These are phyloP conservation scores for Furcasterigmium furcatum DNA, from an alignment of 2,329 filamentous ascomycete species.

Conservation along the genomic window DNA sequence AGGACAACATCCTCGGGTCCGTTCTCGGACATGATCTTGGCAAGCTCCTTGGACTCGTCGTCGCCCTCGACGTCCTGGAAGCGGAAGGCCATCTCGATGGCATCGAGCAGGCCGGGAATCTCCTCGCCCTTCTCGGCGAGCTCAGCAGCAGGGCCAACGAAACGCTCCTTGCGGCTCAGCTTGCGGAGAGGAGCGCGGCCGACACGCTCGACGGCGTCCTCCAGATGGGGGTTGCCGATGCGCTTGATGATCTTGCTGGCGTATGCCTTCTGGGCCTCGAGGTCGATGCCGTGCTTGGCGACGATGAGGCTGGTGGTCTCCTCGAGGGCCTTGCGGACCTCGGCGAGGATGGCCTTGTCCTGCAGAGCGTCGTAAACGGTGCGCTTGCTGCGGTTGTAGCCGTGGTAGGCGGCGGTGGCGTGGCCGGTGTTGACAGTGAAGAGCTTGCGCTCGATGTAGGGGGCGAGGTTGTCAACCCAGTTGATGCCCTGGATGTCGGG, in stretches of 20 bases:
- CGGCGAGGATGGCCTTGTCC: slow-evolving; percentile 73
- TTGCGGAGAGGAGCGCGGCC: slow-evolving; percentile 93
- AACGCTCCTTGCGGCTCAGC: slow-evolving; percentile 90
- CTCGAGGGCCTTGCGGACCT: slow-evolving; percentile 75
- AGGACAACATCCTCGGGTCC: slow-evolving; percentile 71
- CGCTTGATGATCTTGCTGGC: slow-evolving; percentile 88
- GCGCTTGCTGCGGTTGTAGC: slow-evolving; percentile 79
- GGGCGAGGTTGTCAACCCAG: slow-evolving; percentile 87
- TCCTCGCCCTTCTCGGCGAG: slow-evolving; percentile 77
- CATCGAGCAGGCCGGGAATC: slow-evolving; percentile 71
- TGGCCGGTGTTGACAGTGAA: slow-evolving; percentile 99
- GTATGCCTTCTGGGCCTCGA: slow-evolving; percentile 77
- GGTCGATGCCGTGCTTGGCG: slow-evolving; percentile 77
- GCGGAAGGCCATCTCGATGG: slow-evolving; percentile 86
- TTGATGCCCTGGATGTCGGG: slow-evolving; percentile 84
- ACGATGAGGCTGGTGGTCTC: slow-evolving; percentile 88
- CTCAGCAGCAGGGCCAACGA: slow-evolving; percentile 87
- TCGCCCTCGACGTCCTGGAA: slow-evolving; percentile 95
- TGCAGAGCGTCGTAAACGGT: slow-evolving; percentile 87
- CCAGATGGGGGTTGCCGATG: slow-evolving; percentile 89
- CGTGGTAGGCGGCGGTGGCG: slow-evolving; percentile 93
- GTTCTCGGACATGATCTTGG: slow-evolving; percentile 77
- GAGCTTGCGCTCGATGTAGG: slow-evolving; percentile 98
- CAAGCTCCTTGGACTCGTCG: slow-evolving; percentile 82
- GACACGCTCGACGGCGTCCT: slow-evolving; percentile 92